Evolutionary conservation across 169 alveolate genomes (phyloP), one percentile per base, ranked within the genome.

Genomic region (Amoebophrya sp.): DNA sequence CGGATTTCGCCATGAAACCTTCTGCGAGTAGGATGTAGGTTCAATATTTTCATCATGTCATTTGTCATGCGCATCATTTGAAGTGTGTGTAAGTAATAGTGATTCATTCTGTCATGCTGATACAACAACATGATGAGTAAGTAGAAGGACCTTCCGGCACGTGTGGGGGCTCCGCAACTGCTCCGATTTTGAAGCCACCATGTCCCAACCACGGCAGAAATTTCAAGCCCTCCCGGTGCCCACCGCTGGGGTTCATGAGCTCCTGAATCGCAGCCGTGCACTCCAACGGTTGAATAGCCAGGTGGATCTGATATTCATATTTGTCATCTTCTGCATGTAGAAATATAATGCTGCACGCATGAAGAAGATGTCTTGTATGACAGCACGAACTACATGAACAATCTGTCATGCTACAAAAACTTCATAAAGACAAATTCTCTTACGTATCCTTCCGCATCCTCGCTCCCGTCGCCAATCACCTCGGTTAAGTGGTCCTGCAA

Each of bases 111-210:
- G n/a, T n/a, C n/a, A n/a, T n/a, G n/a, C n/a, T n/a, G n/a, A n/a
- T n/a, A n/a, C n/a, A n/a, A n/a, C n/a, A n/a, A n/a, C n/a, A n/a
- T n/a, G n/a, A n/a, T n/a, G n/a, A n/a, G n/a, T n/a, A n/a, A n/a
- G n/a, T n/a, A n/a, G n/a, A n/a, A n/a, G n/a, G n/a, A 10, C 77
- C 77, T 39, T 23, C 10, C n/a, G 91, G 91, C n/a, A 89, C 41
- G 38, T n/a, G 40, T 32, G 91, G 91, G 0, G 91, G 91, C 35
- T 39, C 91, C 2, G 77, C 91, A 18, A 89, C 91, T 0, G 41
- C 91, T 2, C 91, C 91, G 3, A 89, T 54, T 40, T 89, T 89
- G 91, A 89, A 89, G 7, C 91, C 91, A 32, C 77, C 47, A 18
- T 40, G 38, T 3, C 90, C 53, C 32, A 89, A 29, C 91, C 91